Conservation (phyloP, 345 rosid species). For the Gossypium mustelinum region DNA sequence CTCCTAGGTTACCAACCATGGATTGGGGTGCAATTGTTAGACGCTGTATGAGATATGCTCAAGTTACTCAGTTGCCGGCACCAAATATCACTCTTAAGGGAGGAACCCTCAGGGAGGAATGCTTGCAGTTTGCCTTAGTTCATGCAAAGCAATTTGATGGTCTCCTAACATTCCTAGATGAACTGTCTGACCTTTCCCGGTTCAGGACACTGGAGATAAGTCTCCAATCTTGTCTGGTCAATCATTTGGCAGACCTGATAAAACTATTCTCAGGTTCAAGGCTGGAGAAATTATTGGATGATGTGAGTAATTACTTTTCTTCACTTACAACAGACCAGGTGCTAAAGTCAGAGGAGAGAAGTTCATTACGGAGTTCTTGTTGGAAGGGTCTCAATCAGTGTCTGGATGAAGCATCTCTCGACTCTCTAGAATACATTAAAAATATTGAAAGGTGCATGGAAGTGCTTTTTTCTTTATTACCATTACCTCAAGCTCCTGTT, state of each 20-base stretch:
- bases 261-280: constrained; percentile 77
- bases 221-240: constrained; percentile 61
- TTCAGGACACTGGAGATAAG: constrained; percentile 60
- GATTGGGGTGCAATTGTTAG: constrained; percentile 82
- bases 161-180: constrained; percentile 70
- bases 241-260: constrained; percentile 52
- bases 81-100: constrained; percentile 36
- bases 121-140: constrained; percentile 55
- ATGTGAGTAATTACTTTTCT: constrained; percentile 46
- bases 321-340: constrained; percentile 41
- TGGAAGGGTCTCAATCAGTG: constrained; percentile 78
- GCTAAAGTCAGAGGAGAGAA: constrained; percentile 42
- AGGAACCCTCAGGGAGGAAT: constrained; percentile 62
- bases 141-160: constrained; percentile 66
- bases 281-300: constrained; percentile 64
- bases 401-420: constrained; percentile 63
- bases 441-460: constrained; percentile 63
- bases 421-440: constrained; percentile 44
- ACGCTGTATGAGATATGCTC: constrained; percentile 73
- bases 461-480: constrained; percentile 59
- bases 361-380: constrained; percentile 53
- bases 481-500: constrained; percentile 35
- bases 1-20: constrained; percentile 76
- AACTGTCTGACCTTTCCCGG: constrained; percentile 70
- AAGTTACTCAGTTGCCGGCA: constrained; percentile 27